phyloP scores from a whole-genome alignment of 345 rosid species.

The Eucalyptus paniculata region DNA sequence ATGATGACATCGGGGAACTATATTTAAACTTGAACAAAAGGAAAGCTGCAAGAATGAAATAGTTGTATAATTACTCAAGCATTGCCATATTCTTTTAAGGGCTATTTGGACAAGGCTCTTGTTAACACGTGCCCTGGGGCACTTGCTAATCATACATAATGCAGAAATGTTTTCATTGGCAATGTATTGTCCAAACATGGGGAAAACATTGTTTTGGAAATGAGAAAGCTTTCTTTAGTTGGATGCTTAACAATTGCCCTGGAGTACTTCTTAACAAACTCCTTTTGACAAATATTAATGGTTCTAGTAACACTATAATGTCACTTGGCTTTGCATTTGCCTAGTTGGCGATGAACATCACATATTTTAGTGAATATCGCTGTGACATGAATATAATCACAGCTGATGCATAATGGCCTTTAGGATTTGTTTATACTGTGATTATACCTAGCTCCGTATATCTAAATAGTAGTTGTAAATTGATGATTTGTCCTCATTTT shows the following conservation, averaged over 20 bases:
- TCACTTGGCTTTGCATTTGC: neutral
- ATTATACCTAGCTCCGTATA: neutral
- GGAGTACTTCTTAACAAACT: neutral
- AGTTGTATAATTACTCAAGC: neutral
- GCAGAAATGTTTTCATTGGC: neutral
- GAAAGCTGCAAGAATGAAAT: neutral
- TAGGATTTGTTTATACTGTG: neutral
- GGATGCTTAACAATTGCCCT: neutral
- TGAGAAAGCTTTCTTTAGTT: neutral
- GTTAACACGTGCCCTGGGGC: neutral
- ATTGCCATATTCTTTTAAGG: neutral
- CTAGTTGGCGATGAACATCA: neutral
- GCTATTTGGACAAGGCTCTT: neutral
- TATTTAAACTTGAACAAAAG: neutral
- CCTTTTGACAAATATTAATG: neutral
- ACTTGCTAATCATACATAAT: neutral
- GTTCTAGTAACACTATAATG: neutral
- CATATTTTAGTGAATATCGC: neutral
- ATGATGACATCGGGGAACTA: neutral
- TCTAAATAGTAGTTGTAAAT: neutral
- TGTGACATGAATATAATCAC: neutral
- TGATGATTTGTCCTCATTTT: neutral
- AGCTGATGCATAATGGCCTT: neutral
- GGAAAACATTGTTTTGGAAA: neutral
- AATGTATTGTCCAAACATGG: neutral